Base-by-base conservation (phyloP, 768 basidiomycete genomes). In the Lanmaoa rubissima region DNA sequence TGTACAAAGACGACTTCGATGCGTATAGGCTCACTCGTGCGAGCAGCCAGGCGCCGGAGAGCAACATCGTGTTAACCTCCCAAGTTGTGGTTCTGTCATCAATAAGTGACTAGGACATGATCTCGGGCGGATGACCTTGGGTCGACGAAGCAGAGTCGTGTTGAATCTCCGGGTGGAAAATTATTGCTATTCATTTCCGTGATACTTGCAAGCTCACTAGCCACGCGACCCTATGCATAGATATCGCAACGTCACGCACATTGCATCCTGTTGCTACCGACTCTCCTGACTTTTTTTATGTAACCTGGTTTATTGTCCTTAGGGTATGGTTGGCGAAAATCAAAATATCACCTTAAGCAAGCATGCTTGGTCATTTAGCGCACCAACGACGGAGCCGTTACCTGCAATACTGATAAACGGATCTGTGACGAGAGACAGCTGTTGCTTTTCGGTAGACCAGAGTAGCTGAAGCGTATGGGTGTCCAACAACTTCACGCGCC, bases 401-500 rank as follows among this genome's bases (percentile, higher is more conserved):
- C 79, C 72, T 3, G 76, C 76, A 3, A 89, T 76, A 59, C 78
- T 80, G 41, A 82, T 59, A 60, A 78, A 82, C 2, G 82, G 69
- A 60, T 87, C 85, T 2, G 75, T 71, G 2, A 79, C 61, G 14
- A 77, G 67, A 12, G 69, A 67, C 34, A 65, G 59, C 2, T 58
- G 54, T 17, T 74, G 74, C 24, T 62, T 66, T 17, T 76, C 71
- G 19, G 85, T 88, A 1, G 83, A 79, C 90, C 89, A 92, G 21
- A 86, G 50, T 56, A 85, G 86, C n/a, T 59, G 62, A 14, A 83
- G 68, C 4, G 72, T 73, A 60, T 77, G 81, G 16, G 79, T 71
- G 55, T 87, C 80, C 92, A 91, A 93, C 3, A 94, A 58, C 67
- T 92, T 93, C 61, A 90, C 78, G 24, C 74, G 71, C 0, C 89